A percentile compares a stretch with the other conserved stretches of the same genome.
These are phyloP conservation scores for Scytalidium sp. DNA, from an alignment of 2,329 filamentous ascomycete genomes.

Conservation along the genomic window DNA sequence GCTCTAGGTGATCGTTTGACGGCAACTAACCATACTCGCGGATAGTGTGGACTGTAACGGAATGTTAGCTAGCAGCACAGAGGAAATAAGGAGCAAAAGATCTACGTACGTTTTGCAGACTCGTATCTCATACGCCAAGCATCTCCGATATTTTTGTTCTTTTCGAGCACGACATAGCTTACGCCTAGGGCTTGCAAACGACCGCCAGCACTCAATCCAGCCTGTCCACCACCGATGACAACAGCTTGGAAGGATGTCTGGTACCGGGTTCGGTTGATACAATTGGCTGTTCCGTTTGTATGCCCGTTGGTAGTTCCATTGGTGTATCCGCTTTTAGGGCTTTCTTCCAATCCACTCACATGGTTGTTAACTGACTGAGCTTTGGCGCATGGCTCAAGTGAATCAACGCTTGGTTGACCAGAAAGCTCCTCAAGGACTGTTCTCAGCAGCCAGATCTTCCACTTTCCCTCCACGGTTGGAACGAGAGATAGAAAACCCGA, in stretches of 20 bases:
- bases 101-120: background rate
- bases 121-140: background rate
- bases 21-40: background rate
- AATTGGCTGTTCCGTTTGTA: too few species aligned
- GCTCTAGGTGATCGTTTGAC: background rate
- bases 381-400: background rate
- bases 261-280: too few species aligned
- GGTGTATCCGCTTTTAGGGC: too few species aligned
- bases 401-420: conserved; percentile 2
- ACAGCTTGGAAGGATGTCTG: conserved; percentile 4
- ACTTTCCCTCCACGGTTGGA: background rate
- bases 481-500: background rate
- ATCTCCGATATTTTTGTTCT: background rate
- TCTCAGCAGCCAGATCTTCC: conserved; percentile 8
- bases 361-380: background rate
- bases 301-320: too few species aligned
- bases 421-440: conserved; percentile 5
- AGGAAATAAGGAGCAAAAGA: background rate
- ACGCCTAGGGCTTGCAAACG: conserved; percentile 8
- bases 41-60: background rate
- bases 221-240: conserved; percentile 4
- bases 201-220: conserved; percentile 4
- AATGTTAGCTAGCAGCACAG: background rate
- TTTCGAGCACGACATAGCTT: conserved; percentile 1
- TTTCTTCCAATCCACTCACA: background rate